Percentiles rank a stretch among this genome's conserved stretches.
These are phyloP conservation scores for Biscutella laevigata DNA, from an alignment of 441 rosid genomes.

Conservation along the genomic window DNA sequence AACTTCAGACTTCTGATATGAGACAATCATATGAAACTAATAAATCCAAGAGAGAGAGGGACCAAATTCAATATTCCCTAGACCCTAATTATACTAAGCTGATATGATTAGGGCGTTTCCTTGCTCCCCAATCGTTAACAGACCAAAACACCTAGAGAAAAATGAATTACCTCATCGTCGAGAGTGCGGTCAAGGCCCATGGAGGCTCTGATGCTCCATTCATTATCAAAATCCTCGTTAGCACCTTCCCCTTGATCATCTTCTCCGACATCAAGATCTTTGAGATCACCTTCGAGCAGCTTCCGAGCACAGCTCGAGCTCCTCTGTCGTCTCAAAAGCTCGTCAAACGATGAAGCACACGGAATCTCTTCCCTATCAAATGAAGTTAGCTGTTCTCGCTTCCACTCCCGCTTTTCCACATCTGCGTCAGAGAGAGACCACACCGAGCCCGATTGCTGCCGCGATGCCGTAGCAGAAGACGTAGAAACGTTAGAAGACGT, in stretches of 20 bases:
- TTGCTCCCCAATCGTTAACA: neutral
- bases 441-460: conserved; percentile 18
- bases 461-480: conserved; percentile 12
- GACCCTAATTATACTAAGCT: neutral
- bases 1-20: neutral
- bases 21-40: conserved; percentile 8
- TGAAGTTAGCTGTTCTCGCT: conserved; percentile 33
- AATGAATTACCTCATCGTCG: conserved; percentile 49
- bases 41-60: neutral
- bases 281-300: conserved; percentile 18
- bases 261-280: conserved; percentile 7
- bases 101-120: neutral
- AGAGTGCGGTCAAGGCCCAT: conserved; percentile 59
- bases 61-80: neutral
- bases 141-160: too few species aligned
- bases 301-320: conserved; percentile 11
- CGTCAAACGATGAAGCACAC: conserved; percentile 46
- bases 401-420: conserved; percentile 48
- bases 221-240: conserved; percentile 30
- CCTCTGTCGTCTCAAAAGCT: conserved; percentile 29
- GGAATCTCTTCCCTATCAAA: conserved; percentile 40
- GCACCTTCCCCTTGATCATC: conserved; percentile 16
- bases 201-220: conserved; percentile 53
- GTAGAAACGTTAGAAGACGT: conserved; percentile 18
- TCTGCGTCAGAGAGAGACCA: conserved; percentile 48